Evolutionary conservation across 2,329 filamentous ascomycete species (phyloP).

Genomic region (Eurotiales sp.): DNA sequence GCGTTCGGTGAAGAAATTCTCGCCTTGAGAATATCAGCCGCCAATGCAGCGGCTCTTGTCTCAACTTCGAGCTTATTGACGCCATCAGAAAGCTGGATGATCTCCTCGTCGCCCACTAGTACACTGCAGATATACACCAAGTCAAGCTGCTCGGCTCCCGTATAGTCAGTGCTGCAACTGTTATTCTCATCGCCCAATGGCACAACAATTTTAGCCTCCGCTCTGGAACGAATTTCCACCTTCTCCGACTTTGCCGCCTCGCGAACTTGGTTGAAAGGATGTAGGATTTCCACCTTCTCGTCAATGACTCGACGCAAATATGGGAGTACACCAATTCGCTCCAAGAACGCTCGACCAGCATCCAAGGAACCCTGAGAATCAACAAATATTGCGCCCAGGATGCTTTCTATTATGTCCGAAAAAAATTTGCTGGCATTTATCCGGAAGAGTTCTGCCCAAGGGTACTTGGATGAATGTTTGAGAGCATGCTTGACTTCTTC

Average conservation of each 20-base stretch:
- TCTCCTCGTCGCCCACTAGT: slow-evolving; percentile 11
- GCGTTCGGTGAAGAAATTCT: background rate
- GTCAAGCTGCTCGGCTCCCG: too few species aligned
- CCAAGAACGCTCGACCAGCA: slow-evolving; percentile 58
- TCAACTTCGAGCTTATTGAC: slow-evolving; percentile 16
- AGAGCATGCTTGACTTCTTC: slow-evolving; percentile 52
- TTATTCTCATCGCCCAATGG: background rate
- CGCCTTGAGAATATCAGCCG: slow-evolving; percentile 12
- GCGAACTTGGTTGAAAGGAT: slow-evolving; percentile 56
- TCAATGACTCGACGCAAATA: slow-evolving; percentile 60
- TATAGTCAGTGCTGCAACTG: background rate
- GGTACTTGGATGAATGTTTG: slow-evolving; percentile 54
- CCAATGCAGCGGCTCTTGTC: slow-evolving; percentile 14
- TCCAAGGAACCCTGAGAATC: slow-evolving; percentile 64
- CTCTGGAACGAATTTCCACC: slow-evolving; percentile 1
- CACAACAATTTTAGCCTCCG: background rate
- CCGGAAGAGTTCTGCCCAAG: slow-evolving; percentile 68
- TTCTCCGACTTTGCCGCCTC: slow-evolving; percentile 9
- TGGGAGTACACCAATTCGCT: slow-evolving; percentile 61
- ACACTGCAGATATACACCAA: slow-evolving; percentile 11
- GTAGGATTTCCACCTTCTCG: slow-evolving; percentile 53
- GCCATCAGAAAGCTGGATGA: slow-evolving; percentile 13
- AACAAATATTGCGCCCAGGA: slow-evolving; percentile 79
- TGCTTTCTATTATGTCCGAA: slow-evolving; percentile 76
- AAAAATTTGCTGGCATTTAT: slow-evolving; percentile 71